These are phyloP conservation scores for Mucor racemosus DNA, from an alignment of 371 early-diverging fungal species.

Conservation along the genomic window DNA sequence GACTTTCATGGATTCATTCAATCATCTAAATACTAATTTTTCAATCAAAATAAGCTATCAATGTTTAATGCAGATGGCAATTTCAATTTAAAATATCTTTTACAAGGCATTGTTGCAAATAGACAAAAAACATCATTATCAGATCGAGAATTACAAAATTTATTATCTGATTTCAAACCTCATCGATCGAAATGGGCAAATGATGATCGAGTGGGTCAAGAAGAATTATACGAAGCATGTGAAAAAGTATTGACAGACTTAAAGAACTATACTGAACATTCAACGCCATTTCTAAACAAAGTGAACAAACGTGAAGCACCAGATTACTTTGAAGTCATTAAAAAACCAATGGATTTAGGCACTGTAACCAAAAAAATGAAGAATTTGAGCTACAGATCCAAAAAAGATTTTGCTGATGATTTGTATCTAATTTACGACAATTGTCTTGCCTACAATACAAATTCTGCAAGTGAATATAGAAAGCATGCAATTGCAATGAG, in stretches of 20 bases:
- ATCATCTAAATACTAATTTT: not conserved
- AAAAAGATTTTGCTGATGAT: slow-evolving; percentile 82
- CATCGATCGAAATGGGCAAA: slow-evolving; percentile 92
- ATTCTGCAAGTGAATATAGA: slow-evolving; percentile 78
- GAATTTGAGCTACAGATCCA: slow-evolving; percentile 69
- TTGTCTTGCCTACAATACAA: slow-evolving; percentile 82
- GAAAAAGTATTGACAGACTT: slow-evolving; percentile 87
- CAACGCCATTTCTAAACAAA: slow-evolving; percentile 88
- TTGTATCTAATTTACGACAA: slow-evolving; percentile 84
- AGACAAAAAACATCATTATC: slow-evolving; percentile 66
- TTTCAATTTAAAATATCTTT: slow-evolving; percentile 76
- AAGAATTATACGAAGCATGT: slow-evolving; percentile 87
- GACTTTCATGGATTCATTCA: not conserved
- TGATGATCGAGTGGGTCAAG: slow-evolving; percentile 90
- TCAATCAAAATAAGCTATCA: slow-evolving; percentile 29
- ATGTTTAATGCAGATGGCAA: slow-evolving; percentile 57
- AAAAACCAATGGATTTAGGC: slow-evolving; percentile 94
- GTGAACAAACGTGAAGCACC: slow-evolving; percentile 95
- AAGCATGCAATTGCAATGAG: slow-evolving; percentile 86
- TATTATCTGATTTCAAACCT: slow-evolving; percentile 86
- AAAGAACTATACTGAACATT: slow-evolving; percentile 79
- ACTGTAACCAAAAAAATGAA: slow-evolving; percentile 86
- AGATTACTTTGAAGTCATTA: slow-evolving; percentile 93
- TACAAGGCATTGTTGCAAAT: slow-evolving; percentile 77
- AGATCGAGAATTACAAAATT: slow-evolving; percentile 74